Base-by-base conservation (phyloP, 2,329 filamentous ascomycete genomes). In the Cladosporium sp. region DNA sequence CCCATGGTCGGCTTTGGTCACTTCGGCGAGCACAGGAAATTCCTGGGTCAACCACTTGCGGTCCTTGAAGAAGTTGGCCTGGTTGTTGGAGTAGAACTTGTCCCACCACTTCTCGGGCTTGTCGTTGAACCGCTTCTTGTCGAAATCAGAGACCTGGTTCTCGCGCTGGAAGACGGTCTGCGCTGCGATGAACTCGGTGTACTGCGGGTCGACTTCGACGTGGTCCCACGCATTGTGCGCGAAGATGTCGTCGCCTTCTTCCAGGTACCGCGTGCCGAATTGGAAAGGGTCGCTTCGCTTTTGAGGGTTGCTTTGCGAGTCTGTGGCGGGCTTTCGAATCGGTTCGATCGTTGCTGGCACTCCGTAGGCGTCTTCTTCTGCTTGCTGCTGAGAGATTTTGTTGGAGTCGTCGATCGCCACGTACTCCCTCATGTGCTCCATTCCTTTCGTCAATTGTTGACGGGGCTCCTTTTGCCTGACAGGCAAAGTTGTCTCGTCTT, bases 191-290 rank as follows among this genome's bases (percentile, higher is more conserved):
- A 93, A 95, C 66, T 87, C 82, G 66, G 86, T 85, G 77, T 95
- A 97, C 38, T 84, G 79, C 62, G 89, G 83, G 73, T 97, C 92
- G 68, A 90, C 90, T 72, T 92, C 86, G 67, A 97, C 93, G 69
- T 98, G 92, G 69, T 98, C 93, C 93, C 93, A 98, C 35, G 93
- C 93, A 71, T 98, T 98, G 81, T 93, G 95, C 70, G 95, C 87
- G 73, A 92, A 98, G 64, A 95, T 88, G 68, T 97, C 80, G 73
- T 95, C 91, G 66, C 84, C 82, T 69, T 92, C 79, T 63, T 87
- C 83, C 48, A 98, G 82, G 65, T 81, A 87, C 55, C 92, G 88
- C 44, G 88, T 93, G 56, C 93, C 93, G 70, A 98, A 98, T 71
- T 95, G 86, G 71, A 97, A 98, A 14, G 93, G 93, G 66, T 96